A percentile compares a stretch with the other conserved stretches of the same genome.
Conservation (phyloP, 1,139 yeast species). For the Geotrichum bryndzae region DNA sequence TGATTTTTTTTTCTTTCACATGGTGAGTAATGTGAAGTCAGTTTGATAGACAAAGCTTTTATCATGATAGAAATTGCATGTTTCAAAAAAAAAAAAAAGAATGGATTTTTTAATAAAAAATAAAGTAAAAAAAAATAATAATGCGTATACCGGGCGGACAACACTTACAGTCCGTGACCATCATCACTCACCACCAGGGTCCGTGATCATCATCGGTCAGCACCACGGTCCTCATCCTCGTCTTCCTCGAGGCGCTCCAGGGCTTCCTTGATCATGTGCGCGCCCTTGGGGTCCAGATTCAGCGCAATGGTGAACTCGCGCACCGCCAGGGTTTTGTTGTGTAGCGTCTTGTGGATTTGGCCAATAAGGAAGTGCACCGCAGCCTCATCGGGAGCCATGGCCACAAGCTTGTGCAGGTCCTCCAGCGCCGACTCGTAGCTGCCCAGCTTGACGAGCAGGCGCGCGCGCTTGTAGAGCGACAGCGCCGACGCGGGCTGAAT, state of each 20-base stretch:
- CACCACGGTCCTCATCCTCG: not conserved
- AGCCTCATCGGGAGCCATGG: conserved; percentile 89
- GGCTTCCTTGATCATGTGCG: conserved; percentile 79
- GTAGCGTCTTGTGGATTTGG: conserved; percentile 72
- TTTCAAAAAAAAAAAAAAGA: no score
- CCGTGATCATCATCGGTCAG: not conserved
- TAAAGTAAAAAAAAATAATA: no score
- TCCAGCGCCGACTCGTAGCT: conserved; percentile 65
- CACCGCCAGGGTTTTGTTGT: conserved; percentile 71
- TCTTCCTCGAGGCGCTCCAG: conserved; percentile 42
- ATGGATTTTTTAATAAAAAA: no score
- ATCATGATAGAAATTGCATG: no score
- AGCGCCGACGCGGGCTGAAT: conserved; percentile 82
- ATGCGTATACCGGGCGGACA: not conserved
- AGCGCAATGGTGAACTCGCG: conserved; percentile 84
- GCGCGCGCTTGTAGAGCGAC: conserved; percentile 86
- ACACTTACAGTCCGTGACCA: not conserved
- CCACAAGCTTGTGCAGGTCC: conserved; percentile 65
- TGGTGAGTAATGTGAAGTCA: no score
- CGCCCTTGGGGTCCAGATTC: conserved; percentile 90
- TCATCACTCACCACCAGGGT: not conserved
- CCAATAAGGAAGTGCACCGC: conserved; percentile 87
- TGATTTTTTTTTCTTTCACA: not conserved
- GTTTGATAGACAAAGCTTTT: no score
- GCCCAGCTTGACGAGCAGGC: conserved; percentile 65